These are phyloP conservation scores for Blastobotrys raffinosifermentans DNA, from an alignment of 1,139 yeast genomes.

Conservation along the genomic window DNA sequence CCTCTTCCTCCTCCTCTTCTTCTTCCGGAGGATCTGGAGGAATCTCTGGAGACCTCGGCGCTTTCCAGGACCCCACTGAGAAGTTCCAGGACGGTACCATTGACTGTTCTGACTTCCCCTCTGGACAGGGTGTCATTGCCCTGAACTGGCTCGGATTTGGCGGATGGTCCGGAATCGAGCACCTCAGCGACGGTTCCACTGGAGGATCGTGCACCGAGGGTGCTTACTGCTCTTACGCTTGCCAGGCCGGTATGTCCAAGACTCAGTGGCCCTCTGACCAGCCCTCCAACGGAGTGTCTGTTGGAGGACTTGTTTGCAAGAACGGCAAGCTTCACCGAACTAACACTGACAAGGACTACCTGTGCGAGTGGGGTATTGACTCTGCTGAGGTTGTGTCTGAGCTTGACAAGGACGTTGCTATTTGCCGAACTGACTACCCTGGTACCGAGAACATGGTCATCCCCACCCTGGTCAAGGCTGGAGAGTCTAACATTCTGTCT, in stretches of 20 bases:
- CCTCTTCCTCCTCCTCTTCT: conserved; percentile 33
- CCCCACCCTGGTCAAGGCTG: conserved; percentile 77
- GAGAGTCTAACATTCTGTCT: conserved; percentile 58
- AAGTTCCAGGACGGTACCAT: conserved; percentile 76
- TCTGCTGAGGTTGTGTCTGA: conserved; percentile 66
- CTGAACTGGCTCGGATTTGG: conserved; percentile 76
- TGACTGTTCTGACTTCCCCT: conserved; percentile 74
- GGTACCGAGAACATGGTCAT: conserved; percentile 98
- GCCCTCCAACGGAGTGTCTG: conserved; percentile 80
- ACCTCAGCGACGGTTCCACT: conserved; percentile 48
- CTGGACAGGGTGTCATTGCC: conserved; percentile 85
- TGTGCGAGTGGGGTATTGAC: conserved; percentile 80
- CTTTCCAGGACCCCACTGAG: conserved; percentile 47
- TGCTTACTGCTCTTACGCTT: conserved; percentile 90
- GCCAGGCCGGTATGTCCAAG: conserved; percentile 95
- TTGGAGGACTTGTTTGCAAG: conserved; percentile 84
- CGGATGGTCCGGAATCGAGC: conserved; percentile 88
- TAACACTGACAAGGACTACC: conserved; percentile 52
- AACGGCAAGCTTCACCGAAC: conserved; percentile 73
- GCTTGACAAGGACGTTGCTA: conserved; percentile 60
- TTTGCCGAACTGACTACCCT: conserved; percentile 98
- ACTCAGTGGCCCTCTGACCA: conserved; percentile 91
- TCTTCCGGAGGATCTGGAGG: conserved; percentile 34
- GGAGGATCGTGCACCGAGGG: conserved; percentile 72
- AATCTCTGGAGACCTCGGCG: conserved; percentile 50